These are phyloP conservation scores for Physcomitrellopsis africana DNA, from an alignment of 225 moss, liverwort and hornwort genomes.

Conservation along the genomic window DNA sequence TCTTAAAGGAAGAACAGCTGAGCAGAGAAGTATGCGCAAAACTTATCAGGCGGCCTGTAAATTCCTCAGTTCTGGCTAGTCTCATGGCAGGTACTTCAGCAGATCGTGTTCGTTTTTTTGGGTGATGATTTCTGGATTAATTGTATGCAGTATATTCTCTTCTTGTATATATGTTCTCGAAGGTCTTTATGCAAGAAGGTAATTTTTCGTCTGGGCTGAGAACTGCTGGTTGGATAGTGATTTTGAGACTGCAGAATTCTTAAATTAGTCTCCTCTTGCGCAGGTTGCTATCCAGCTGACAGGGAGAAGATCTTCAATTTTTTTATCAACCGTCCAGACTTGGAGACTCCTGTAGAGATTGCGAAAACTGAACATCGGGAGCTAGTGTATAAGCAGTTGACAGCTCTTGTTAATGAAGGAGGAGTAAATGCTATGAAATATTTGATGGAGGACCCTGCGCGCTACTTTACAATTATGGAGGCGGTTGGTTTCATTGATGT, in stretches of 20 bases:
- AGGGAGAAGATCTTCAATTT: conserved; percentile 74
- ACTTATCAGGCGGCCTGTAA: conserved; percentile 54
- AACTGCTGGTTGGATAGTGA: conserved; percentile 12
- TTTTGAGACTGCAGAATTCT: conserved; percentile 23
- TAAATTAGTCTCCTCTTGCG: conserved; percentile 24
- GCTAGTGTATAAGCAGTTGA: conserved; percentile 64
- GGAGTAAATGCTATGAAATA: conserved; percentile 74
- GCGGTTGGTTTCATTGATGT: conserved; percentile 80
- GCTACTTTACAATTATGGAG: conserved; percentile 73
- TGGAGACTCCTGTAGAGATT: conserved; percentile 80
- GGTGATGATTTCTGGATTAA: not conserved
- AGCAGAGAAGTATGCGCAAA: conserved; percentile 51
- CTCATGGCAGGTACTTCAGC: conserved; percentile 58
- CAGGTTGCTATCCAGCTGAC: conserved; percentile 64
- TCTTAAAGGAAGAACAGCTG: conserved; percentile 51
- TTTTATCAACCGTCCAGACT: conserved; percentile 64
- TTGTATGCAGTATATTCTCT: conserved; percentile 1
- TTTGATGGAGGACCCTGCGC: conserved; percentile 69
- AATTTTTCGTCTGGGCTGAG: conserved; percentile 7
- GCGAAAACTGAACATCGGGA: conserved; percentile 73
- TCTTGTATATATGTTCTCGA: conserved; percentile 10
- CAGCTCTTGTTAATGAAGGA: conserved; percentile 69
- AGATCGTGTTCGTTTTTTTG: not conserved
- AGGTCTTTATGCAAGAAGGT: too few relatives aligned
- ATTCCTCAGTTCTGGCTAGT: conserved; percentile 51